Conservation (phyloP, 2,329 filamentous ascomycete species). For the Trichoderma asperellum region DNA sequence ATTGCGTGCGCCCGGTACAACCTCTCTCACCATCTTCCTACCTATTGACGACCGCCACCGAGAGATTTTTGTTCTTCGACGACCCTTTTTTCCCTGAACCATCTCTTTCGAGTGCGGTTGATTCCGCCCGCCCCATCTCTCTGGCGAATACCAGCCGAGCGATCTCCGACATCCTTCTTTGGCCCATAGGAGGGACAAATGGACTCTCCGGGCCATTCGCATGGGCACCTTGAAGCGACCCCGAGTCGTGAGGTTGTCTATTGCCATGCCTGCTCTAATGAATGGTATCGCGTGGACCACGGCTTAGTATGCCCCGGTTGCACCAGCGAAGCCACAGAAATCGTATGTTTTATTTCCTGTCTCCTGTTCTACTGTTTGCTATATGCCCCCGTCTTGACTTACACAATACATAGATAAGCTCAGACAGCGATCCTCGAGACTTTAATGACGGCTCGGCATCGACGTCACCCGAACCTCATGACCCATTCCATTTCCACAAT, state of each 20-base stretch:
- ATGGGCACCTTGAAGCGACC: slow-evolving; percentile 54
- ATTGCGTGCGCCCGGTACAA: slow-evolving; percentile 7
- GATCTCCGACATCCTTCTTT: slow-evolving; percentile 4
- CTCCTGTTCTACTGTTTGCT: neutral
- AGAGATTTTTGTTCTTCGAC: neutral
- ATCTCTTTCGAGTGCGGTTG: neutral
- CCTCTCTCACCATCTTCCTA: neutral
- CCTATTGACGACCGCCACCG: neutral
- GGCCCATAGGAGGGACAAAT: slow-evolving; percentile 46
- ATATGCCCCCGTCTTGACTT: slow-evolving; percentile 29
- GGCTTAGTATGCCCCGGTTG: slow-evolving; percentile 78
- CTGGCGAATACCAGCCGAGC: neutral
- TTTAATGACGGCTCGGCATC: slow-evolving; percentile 37
- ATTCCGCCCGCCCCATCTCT: neutral
- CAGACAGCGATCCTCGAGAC: slow-evolving; percentile 65
- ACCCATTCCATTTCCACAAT: slow-evolving; percentile 38
- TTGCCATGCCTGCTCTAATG: slow-evolving; percentile 79
- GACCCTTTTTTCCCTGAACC: neutral
- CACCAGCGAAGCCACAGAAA: slow-evolving; percentile 77
- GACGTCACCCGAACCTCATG: slow-evolving; percentile 38
- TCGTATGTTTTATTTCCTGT: slow-evolving; percentile 60
- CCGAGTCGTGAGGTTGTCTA: slow-evolving; percentile 72
- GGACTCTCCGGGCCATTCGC: slow-evolving; percentile 38
- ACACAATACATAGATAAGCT: slow-evolving; percentile 49
- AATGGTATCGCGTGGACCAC: slow-evolving; percentile 77